These are phyloP conservation scores for Zygotorulaspora mrakii DNA, from an alignment of 1,139 yeast species.

Conservation along the genomic window DNA sequence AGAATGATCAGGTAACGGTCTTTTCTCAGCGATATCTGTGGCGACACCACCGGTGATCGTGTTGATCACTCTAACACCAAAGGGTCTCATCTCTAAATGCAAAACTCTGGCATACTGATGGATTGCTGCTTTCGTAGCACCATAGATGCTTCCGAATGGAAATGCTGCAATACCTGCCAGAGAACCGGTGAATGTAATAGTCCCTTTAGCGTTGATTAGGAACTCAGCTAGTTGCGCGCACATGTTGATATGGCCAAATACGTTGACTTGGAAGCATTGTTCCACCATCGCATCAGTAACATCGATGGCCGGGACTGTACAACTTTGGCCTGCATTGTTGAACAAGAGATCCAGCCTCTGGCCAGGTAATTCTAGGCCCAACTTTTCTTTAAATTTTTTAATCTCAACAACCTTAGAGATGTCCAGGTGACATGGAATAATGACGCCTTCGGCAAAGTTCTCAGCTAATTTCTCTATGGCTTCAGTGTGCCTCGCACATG, in stretches of 20 bases:
- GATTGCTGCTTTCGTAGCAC: conserved; percentile 74
- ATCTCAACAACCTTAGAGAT: conserved; percentile 55
- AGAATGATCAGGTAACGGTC: conserved; percentile 55
- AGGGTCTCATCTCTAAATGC: conserved; percentile 66
- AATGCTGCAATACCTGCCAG: conserved; percentile 62
- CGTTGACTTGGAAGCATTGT: conserved; percentile 63
- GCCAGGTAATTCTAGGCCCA: conserved; percentile 41
- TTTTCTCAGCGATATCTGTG: conserved; percentile 56
- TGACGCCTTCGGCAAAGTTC: conserved; percentile 23
- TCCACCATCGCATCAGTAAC: conserved; percentile 54
- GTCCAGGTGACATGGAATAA: conserved; percentile 45
- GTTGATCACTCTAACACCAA: conserved; percentile 68
- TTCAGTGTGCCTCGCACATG: conserved; percentile 67
- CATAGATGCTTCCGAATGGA: conserved; percentile 67
- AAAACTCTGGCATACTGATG: conserved; percentile 64
- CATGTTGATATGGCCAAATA: conserved; percentile 62
- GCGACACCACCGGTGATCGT: conserved; percentile 66
- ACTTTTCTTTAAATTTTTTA: conserved; percentile 41
- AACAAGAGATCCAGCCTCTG: conserved; percentile 55
- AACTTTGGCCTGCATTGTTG: conserved; percentile 69
- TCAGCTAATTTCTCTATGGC: conserved; percentile 52
- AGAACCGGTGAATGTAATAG: conserved; percentile 73
- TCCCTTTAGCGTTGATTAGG: conserved; percentile 64
- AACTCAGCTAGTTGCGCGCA: conserved; percentile 56
- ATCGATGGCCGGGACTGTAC: conserved; percentile 69